A percentile compares a stretch with the other conserved stretches of the same genome.
phyloP scores from a whole-genome alignment of 2,329 filamentous ascomycete species.

The Sporothrix protearum region DNA sequence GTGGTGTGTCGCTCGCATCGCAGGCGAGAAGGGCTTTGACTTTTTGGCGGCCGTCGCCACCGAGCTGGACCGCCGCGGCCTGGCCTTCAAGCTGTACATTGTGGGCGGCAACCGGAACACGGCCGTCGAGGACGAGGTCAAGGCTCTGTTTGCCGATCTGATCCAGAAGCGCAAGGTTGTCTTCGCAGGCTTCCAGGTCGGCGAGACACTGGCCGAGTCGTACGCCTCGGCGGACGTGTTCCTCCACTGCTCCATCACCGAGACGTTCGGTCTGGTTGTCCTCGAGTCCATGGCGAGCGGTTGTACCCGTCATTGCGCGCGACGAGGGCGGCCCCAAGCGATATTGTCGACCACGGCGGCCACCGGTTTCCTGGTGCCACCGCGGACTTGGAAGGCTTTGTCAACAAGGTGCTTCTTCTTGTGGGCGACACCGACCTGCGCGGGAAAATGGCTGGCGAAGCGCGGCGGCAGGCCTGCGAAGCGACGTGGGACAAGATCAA shows the following conservation, averaged over 20 bases:
- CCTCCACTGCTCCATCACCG: slow-evolving; percentile 66
- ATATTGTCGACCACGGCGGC: slow-evolving; percentile 58
- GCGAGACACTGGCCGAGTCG: slow-evolving; percentile 58
- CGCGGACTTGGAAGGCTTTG: slow-evolving; percentile 57
- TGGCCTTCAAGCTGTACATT: slow-evolving; percentile 62
- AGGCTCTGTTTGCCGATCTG: slow-evolving; percentile 54
- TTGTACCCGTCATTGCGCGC: slow-evolving; percentile 62
- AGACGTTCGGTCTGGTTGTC: slow-evolving; percentile 69
- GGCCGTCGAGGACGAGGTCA: slow-evolving; percentile 59
- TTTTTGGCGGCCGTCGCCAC: slow-evolving; percentile 58
- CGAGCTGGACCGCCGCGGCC: slow-evolving; percentile 51
- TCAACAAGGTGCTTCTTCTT: slow-evolving; percentile 50
- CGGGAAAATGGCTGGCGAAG: slow-evolving; percentile 43
- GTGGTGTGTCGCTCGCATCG: slow-evolving; percentile 62
- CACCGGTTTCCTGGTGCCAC: slow-evolving; percentile 59
- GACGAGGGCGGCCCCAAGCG: slow-evolving; percentile 68
- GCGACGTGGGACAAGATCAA: slow-evolving; percentile 71
- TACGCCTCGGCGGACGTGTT: slow-evolving; percentile 69
- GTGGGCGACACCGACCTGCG: slow-evolving; percentile 45
- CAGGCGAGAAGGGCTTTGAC: slow-evolving; percentile 67
- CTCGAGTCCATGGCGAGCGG: slow-evolving; percentile 69
- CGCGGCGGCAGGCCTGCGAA: slow-evolving; percentile 56
- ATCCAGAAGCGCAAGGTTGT: slow-evolving; percentile 50
- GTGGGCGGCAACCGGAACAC: slow-evolving; percentile 66
- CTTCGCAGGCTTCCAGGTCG: slow-evolving; percentile 64